Conservation (phyloP, 768 basidiomycete genomes). For the Termitomyces heimii region DNA sequence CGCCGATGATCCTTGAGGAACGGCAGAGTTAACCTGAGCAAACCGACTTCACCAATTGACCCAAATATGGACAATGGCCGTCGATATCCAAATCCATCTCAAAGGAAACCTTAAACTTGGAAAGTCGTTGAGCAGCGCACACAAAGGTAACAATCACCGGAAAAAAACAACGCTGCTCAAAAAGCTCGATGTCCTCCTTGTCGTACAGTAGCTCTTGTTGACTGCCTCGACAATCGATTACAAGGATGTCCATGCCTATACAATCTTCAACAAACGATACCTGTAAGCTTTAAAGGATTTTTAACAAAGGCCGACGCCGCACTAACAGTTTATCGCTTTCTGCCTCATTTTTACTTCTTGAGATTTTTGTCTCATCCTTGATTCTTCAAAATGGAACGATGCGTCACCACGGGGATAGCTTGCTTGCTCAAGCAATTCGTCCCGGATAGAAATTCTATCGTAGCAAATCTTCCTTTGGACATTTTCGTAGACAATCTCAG, state of each 20-base stretch:
- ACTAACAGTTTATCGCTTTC: not conserved
- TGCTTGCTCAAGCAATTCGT: not conserved
- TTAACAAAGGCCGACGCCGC: not conserved
- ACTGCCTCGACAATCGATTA: not conserved
- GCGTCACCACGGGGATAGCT: no score
- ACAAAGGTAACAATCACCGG: not conserved
- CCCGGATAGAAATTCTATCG: not conserved
- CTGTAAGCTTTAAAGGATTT: not conserved
- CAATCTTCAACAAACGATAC: not conserved
- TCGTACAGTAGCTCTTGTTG: not conserved
- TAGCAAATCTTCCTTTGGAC: not conserved
- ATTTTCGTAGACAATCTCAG: conserved; percentile 39
- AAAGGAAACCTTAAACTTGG: not conserved
- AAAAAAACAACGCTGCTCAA: not conserved
- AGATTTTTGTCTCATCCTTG: not conserved
- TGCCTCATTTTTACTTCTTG: not conserved
- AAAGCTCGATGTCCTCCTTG: not conserved
- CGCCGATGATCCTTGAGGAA: no score
- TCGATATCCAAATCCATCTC: no score
- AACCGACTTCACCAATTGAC: no score
- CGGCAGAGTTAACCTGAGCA: no score
- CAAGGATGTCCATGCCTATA: not conserved
- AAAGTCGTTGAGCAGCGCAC: not conserved
- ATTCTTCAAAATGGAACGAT: not conserved
- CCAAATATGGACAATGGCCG: no score